Percentiles rank a stretch among this genome's conserved stretches.
phyloP scores from a whole-genome alignment of 441 rosid genomes.

The Pelargonium myrrhifolium region DNA sequence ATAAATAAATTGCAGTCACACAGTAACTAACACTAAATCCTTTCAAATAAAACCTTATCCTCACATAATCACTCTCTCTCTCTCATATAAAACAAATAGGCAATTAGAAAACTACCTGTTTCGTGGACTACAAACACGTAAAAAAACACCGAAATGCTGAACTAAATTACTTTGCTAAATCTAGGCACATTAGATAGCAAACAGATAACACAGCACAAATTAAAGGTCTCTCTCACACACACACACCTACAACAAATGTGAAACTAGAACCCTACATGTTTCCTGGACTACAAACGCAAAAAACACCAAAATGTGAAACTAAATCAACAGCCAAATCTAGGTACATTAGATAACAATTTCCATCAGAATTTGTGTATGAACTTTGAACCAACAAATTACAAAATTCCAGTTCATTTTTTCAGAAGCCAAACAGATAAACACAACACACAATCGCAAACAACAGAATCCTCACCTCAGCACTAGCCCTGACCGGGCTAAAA shows the following conservation, averaged over 20 bases:
- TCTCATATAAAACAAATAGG: background rate
- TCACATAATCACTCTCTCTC: background rate
- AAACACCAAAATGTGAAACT: too few relatives aligned
- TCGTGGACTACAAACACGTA: background rate
- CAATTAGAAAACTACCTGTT: background rate
- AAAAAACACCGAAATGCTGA: background rate
- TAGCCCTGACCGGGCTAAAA: conserved; percentile 47
- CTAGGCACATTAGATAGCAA: background rate
- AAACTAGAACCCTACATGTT: too few relatives aligned
- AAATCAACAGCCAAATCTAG: too few relatives aligned
- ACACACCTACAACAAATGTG: too few relatives aligned
- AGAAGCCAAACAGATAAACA: too few relatives aligned
- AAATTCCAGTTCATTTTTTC: background rate
- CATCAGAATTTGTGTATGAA: too few relatives aligned
- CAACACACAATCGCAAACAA: background rate
- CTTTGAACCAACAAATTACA: too few relatives aligned
- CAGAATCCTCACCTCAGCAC: conserved; percentile 52
- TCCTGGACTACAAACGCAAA: too few relatives aligned
- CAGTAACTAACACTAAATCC: background rate
- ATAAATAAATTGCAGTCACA: background rate
- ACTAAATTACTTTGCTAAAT: background rate
- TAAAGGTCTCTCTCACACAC: too few relatives aligned
- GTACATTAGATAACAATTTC: too few relatives aligned
- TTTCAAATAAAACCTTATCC: background rate
- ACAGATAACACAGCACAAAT: too few relatives aligned